These are phyloP conservation scores for Durusdinium trenchii DNA, from an alignment of 73 alveolate genomes.

Conservation along the genomic window DNA sequence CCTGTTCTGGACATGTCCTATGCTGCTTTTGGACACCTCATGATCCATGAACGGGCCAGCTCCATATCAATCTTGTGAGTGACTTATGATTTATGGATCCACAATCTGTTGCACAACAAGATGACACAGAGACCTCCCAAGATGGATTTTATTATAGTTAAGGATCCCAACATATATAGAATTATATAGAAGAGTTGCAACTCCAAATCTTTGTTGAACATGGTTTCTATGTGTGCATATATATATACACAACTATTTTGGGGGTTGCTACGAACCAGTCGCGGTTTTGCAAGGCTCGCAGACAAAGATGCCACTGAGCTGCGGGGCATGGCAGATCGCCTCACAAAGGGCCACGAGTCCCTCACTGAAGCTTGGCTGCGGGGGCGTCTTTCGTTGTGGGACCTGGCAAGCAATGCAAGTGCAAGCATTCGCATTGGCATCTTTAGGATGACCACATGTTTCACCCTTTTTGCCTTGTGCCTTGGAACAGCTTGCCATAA, in stretches of 20 bases:
- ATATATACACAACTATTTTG: background rate
- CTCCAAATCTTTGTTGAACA: background rate
- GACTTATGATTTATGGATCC: no score
- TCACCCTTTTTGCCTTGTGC: background rate
- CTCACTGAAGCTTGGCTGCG: slow-evolving; percentile 12
- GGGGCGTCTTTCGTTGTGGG: background rate
- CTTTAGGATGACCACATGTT: no score
- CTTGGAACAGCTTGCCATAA: background rate
- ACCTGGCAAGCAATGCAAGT: background rate
- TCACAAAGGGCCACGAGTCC: slow-evolving; percentile 70
- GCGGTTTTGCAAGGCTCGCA: slow-evolving; percentile 34
- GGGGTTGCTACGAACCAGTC: background rate
- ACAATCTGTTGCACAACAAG: no score
- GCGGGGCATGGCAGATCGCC: slow-evolving; percentile 70
- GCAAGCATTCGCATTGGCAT: background rate
- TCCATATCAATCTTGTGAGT: no score
- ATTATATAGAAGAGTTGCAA: background rate
- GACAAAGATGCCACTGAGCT: slow-evolving; percentile 77
- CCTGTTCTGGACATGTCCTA: no score
- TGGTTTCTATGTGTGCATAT: background rate
- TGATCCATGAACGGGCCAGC: no score
- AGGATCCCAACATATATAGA: no score
- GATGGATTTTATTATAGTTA: no score
- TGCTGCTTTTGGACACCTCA: no score
- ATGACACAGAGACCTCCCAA: no score